Conservation (phyloP, 306 rosid species). For the Castanea sativa region DNA sequence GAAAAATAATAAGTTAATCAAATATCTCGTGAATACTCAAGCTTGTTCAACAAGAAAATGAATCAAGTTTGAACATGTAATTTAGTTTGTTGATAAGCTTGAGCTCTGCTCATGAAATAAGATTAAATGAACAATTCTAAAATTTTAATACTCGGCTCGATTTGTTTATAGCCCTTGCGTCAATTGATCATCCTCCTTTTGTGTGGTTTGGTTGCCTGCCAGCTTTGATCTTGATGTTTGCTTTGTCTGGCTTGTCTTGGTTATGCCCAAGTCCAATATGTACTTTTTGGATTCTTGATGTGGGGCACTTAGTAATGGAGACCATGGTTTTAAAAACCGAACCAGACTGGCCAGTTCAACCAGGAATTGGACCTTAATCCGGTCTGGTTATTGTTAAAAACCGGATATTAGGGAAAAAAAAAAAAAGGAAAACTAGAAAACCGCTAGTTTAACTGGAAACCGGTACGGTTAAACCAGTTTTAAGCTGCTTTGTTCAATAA, state of each 20-base stretch:
- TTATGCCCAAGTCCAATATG: not conserved
- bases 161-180: not conserved
- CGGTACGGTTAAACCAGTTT: too few relatives aligned
- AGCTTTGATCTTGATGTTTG: not conserved
- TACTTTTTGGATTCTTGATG: not conserved
- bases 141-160: not conserved
- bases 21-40: too few relatives aligned
- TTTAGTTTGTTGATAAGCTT: not conserved
- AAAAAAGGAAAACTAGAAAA: too few relatives aligned
- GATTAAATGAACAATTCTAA: not conserved
- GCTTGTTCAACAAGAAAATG: too few relatives aligned
- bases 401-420: fast-evolving
- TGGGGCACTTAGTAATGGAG: not conserved
- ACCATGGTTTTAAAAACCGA: not conserved
- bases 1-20: too few relatives aligned
- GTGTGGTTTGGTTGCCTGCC: not conserved
- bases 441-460: fast-evolving
- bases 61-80: too few relatives aligned
- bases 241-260: not conserved
- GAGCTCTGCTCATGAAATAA: not conserved
- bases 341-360: too few relatives aligned
- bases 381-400: too few relatives aligned
- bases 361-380: too few relatives aligned
- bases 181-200: not conserved
- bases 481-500: too few relatives aligned